Evolutionary conservation across 2,329 filamentous ascomycete genomes (phyloP).

Genomic region (Arthrobotrys sphaeroides): DNA sequence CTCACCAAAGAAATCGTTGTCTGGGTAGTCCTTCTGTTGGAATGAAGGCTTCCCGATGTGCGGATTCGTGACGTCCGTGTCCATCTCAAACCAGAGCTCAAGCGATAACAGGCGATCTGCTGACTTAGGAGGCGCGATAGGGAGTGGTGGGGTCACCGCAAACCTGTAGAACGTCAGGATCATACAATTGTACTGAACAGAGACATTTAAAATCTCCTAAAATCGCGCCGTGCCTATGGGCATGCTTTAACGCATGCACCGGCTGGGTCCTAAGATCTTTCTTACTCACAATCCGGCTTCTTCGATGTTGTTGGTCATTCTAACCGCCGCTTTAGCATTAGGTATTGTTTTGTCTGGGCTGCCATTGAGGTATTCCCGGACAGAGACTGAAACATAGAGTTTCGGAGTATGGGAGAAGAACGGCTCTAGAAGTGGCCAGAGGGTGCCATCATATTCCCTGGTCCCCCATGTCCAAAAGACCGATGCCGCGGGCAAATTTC

Average conservation of each 20-base stretch:
- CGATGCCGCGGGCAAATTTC: constrained; percentile 15
- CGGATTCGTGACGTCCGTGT: background rate
- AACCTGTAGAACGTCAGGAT: background rate
- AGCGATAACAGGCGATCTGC: constrained; percentile 13
- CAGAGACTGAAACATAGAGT: constrained; percentile 17
- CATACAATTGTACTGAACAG: background rate
- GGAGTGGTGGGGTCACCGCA: constrained; percentile 26
- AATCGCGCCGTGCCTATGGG: too few relatives aligned
- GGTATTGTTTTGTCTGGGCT: background rate
- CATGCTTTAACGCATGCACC: too few relatives aligned
- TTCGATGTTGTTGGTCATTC: constrained; percentile 9
- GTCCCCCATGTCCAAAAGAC: constrained; percentile 38
- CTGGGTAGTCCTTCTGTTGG: constrained; percentile 15
- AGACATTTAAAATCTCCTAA: background rate
- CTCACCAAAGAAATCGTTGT: constrained; percentile 41
- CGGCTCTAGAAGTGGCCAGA: constrained; percentile 23
- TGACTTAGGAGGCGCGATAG: background rate
- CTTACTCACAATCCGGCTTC: constrained; percentile 25
- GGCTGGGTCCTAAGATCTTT: background rate
- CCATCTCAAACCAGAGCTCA: constrained; percentile 38
- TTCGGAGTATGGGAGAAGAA: constrained; percentile 4
- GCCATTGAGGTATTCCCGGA: constrained; percentile 3
- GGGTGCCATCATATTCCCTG: background rate
- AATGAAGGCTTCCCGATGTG: background rate
- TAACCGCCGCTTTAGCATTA: constrained; percentile 4